phyloP scores from a whole-genome alignment of 2,329 filamentous ascomycete species.

The Bisporella sp. region DNA sequence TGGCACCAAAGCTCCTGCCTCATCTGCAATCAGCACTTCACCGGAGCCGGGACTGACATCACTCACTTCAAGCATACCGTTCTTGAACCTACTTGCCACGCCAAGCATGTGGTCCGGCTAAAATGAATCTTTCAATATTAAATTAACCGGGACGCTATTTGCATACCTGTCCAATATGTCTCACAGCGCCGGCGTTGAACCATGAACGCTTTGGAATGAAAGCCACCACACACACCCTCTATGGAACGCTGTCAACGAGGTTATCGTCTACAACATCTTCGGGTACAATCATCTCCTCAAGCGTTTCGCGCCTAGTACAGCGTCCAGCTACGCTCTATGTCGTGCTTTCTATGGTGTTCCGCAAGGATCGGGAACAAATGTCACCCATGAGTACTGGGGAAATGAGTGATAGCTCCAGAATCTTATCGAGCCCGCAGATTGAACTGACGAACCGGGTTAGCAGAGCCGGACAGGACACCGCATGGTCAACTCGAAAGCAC shows the following conservation, averaged over 20 bases:
- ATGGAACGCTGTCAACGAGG: not conserved
- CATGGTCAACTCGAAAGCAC: too few relatives aligned
- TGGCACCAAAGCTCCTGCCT: not conserved
- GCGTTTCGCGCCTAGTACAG: too few relatives aligned
- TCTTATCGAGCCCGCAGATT: too few relatives aligned
- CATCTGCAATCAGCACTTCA: not conserved
- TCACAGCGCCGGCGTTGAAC: constrained; percentile 3
- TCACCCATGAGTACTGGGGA: too few relatives aligned
- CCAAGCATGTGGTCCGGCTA: constrained; percentile 6
- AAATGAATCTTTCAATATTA: constrained; percentile 11
- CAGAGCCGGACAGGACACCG: too few relatives aligned
- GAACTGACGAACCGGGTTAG: too few relatives aligned
- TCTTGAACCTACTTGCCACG: not conserved
- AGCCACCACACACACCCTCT: not conserved
- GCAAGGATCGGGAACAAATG: too few relatives aligned
- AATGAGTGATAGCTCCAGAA: too few relatives aligned
- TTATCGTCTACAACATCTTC: not conserved
- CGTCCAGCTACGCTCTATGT: too few relatives aligned
- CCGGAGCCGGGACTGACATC: not conserved
- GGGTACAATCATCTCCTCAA: not conserved
- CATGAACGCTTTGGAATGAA: constrained; percentile 6
- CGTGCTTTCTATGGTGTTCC: too few relatives aligned
- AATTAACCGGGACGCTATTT: constrained; percentile 3
- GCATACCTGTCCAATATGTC: constrained; percentile 8
- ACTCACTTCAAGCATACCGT: not conserved